Conservation (phyloP, 2,329 filamentous ascomycete genomes). For the Tolypocladium ophioglossoides region DNA sequence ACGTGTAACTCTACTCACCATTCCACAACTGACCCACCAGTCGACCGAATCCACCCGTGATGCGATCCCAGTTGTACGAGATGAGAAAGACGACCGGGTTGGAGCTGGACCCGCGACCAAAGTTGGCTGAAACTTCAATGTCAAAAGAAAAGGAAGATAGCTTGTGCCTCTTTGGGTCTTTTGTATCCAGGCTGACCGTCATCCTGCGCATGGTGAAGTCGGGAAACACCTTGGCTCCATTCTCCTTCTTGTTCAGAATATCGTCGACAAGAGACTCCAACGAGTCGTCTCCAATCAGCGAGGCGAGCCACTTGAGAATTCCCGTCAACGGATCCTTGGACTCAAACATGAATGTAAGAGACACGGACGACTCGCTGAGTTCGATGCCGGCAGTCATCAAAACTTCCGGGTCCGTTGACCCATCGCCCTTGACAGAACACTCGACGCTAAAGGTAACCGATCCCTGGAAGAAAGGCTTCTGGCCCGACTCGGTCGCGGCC, state of each 20-base stretch:
- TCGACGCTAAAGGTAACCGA: neutral
- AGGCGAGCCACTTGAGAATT: constrained; percentile 2
- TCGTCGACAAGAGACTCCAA: neutral
- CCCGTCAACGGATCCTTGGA: neutral
- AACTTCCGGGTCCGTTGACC: neutral
- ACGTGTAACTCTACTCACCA: neutral
- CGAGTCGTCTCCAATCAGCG: neutral
- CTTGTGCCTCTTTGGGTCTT: neutral
- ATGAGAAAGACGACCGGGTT: constrained; percentile 3
- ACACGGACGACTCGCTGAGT: neutral
- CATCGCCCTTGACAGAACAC: neutral
- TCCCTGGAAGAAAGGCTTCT: neutral
- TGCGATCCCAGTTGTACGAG: constrained; percentile 1
- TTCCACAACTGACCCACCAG: constrained; percentile 2
- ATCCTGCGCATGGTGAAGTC: no score
- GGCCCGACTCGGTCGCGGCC: neutral
- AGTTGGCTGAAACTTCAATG: constrained; percentile 1
- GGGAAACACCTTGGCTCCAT: no score
- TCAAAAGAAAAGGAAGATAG: constrained; percentile 1
- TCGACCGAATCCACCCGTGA: neutral
- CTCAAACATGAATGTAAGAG: neutral
- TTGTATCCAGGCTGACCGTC: neutral
- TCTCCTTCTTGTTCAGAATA: neutral
- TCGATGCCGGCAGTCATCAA: constrained; percentile 2
- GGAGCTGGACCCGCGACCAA: neutral